Conservation (phyloP, 2,329 filamentous ascomycete species). For the Aspergillus ibericus region DNA sequence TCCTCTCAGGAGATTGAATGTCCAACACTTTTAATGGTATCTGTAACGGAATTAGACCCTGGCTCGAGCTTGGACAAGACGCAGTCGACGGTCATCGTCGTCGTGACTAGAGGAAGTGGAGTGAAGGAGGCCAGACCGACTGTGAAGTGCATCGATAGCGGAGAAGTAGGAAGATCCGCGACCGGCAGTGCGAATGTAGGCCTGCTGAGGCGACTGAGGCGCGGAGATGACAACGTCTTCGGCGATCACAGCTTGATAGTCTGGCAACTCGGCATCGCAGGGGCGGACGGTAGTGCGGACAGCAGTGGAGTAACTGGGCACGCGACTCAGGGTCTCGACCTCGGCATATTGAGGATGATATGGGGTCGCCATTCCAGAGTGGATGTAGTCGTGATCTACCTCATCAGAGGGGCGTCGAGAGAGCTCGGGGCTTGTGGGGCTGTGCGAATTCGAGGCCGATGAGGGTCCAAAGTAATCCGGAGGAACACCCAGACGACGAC, state of each 20-base stretch:
- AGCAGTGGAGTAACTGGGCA: constrained; percentile 75
- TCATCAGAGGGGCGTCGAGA: constrained; percentile 52
- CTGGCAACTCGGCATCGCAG: constrained; percentile 58
- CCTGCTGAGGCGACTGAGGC: constrained; percentile 41
- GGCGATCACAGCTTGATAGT: constrained; percentile 61
- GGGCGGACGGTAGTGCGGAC: constrained; percentile 63
- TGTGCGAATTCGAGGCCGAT: constrained; percentile 36
- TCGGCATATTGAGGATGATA: constrained; percentile 52
- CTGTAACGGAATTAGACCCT: constrained; percentile 22
- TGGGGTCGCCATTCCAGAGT: constrained; percentile 44
- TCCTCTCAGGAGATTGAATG: neutral
- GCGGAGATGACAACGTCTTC: constrained; percentile 27
- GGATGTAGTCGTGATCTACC: constrained; percentile 43
- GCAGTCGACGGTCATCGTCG: constrained; percentile 43
- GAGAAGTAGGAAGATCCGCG: constrained; percentile 32
- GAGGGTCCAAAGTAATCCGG: constrained; percentile 34
- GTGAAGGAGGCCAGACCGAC: constrained; percentile 26
- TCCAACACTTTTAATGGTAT: neutral
- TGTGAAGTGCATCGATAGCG: constrained; percentile 25
- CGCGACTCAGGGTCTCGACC: constrained; percentile 66
- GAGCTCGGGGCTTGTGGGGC: constrained; percentile 35
- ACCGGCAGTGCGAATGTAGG: constrained; percentile 39
- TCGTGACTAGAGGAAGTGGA: constrained; percentile 27
- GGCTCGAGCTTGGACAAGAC: constrained; percentile 42
- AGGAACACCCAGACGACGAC: constrained; percentile 27